phyloP scores from a whole-genome alignment of 2,329 filamentous ascomycete species.

The Aspergillus amoenus region DNA sequence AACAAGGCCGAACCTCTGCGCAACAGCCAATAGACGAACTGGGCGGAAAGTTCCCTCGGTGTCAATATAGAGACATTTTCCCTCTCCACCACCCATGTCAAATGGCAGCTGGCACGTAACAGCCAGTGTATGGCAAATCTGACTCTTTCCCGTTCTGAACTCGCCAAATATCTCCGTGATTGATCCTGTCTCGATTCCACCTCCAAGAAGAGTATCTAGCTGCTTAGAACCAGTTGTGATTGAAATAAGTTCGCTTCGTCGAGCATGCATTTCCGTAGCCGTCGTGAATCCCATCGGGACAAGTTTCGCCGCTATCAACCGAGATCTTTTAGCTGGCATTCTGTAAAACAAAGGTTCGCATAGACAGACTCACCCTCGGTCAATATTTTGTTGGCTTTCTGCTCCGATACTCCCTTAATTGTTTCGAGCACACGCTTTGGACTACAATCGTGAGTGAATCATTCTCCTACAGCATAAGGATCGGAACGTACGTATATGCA shows the following conservation, averaged over 20 bases:
- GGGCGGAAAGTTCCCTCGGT: conserved; percentile 97
- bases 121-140: conserved; percentile 97
- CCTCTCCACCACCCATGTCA: conserved; percentile 97
- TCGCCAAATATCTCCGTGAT: conserved; percentile 98
- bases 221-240: conserved; percentile 98
- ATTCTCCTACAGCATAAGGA: not conserved
- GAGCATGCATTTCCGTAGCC: conserved; percentile 97
- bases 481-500: conserved; percentile 72
- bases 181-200: conserved; percentile 93
- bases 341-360: not conserved
- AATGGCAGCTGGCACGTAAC: conserved; percentile 97
- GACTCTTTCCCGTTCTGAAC: conserved; percentile 96
- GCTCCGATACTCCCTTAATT: conserved; percentile 96
- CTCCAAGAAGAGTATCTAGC: conserved; percentile 88
- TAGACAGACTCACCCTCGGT: conserved; percentile 70
- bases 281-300: conserved; percentile 99
- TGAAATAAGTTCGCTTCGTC: conserved; percentile 93
- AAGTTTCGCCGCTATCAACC: conserved; percentile 74
- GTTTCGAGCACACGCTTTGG: conserved; percentile 78
- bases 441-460: conserved; percentile 33
- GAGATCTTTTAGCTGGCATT: conserved; percentile 8
- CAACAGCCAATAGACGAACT: conserved; percentile 84
- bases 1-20: conserved; percentile 88
- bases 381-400: conserved; percentile 89
- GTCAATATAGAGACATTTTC: conserved; percentile 97